Evolutionary conservation across 2,329 filamentous ascomycete genomes (phyloP), one percentile per base, ranked within the genome.

Genomic region (Anisogramma anomala): DNA sequence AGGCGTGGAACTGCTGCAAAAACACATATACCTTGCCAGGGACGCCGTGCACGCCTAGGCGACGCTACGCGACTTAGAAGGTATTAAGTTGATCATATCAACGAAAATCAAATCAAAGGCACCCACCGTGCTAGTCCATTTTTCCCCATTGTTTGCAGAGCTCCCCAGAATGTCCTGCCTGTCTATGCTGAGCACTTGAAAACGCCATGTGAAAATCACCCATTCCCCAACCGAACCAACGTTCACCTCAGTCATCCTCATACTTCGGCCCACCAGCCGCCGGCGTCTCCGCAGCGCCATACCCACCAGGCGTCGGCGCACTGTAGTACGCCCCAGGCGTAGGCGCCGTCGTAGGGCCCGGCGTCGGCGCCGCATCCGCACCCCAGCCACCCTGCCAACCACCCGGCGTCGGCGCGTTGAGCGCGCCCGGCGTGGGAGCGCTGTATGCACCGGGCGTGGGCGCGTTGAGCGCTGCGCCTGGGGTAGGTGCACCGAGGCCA

Each of bases 371-470:
- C 6, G 74, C 71, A 42, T 82, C 80, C 0, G 65, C 65, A 27
- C 69, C 71, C 72, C 72, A 76, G 18, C 71, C 70, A 18, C 70
- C 66, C 47, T 72, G 67, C 71, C 76, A 76, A 4, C 69, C 76
- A 6, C 77, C 80, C 2, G 80, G 82, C 0, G 82, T 86, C 0
- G 82, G 82, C 1, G 82, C 82, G 50, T 69, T 74, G 47, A 70
- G 54, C 9, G 69, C 71, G 13, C 68, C 74, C 0, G 77, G 77
- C 0, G 77, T 80, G 2, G 77, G 75, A 3, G 77, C 77, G n/a
- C 72, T 69, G 53, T 73, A 75, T 6, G 74, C 79, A 3, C 79
- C 81, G 0, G 81, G 83, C 0, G 83, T 87, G 0, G 82, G 82
- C 3, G 83, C 83, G 50, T 74, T 76, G 53, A 79, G 58, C 1